phyloP scores from a whole-genome alignment of 148 eudicot species.

The Heliosperma pusillum region DNA sequence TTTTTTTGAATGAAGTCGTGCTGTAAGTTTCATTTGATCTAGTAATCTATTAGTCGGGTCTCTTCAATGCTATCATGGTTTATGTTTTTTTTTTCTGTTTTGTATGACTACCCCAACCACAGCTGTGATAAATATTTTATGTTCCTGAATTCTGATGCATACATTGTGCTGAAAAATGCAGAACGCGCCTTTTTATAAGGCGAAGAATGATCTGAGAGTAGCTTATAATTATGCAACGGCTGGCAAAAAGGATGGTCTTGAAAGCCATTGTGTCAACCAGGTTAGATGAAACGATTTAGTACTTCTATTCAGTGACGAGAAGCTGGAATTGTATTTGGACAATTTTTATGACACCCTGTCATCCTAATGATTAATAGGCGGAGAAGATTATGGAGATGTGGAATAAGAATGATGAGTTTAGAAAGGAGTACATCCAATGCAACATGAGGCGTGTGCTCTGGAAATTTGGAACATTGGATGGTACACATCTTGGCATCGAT shows the following conservation, averaged over 20 bases:
- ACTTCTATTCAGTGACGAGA: background rate
- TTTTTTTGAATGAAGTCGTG: background rate
- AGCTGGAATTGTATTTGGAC: background rate
- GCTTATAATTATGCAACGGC: conserved; percentile 46
- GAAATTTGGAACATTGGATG: conserved; percentile 82
- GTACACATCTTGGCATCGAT: conserved; percentile 78
- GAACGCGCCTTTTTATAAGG: conserved; percentile 51
- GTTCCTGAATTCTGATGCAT: background rate
- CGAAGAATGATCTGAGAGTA: conserved; percentile 52
- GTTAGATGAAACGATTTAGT: conserved; percentile 28
- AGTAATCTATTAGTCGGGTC: background rate
- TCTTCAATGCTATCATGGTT: background rate
- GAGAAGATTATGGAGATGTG: conserved; percentile 64
- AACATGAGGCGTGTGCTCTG: conserved; percentile 59
- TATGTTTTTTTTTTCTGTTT: conserved; percentile 1
- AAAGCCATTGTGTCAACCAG: conserved; percentile 58
- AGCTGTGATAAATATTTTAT: background rate
- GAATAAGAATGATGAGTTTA: conserved; percentile 67
- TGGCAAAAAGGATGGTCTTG: conserved; percentile 54
- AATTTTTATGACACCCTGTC: background rate
- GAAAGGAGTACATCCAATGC: conserved; percentile 58
- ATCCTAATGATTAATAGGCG: conserved; percentile 39
- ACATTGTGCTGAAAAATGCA: conserved; percentile 35
- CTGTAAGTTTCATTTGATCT: background rate
- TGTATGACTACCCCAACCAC: background rate